Base-by-base conservation (phyloP, 1,284 basidiomycete species). In the Ustilago cynodontis region DNA sequence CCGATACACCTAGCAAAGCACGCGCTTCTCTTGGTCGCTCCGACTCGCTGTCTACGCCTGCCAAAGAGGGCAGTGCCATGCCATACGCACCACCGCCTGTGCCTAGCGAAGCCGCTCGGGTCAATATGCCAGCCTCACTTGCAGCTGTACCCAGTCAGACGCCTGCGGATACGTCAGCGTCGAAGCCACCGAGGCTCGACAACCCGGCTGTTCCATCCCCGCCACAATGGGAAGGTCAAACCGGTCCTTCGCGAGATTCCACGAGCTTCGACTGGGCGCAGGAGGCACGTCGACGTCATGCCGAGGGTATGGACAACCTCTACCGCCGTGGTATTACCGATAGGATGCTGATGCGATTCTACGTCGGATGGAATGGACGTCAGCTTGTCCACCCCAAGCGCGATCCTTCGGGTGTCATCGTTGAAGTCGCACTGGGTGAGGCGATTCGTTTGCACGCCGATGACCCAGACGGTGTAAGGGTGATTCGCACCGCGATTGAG, bases 341-440 rank as follows among this genome's bases (percentile, higher is more conserved):
- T 50, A 66, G 78, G 28, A 84, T 85, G 84, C 81, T 85, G 22
- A 59, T 78, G 64, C 69, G 67, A 24, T 84, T 78, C 71, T 79
- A 78, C 60, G 57, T 85, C 35, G 84, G 77, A 26, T 85, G 83
- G 83, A 79, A 85, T 52, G 84, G 84, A 13, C 69, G 75, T n/a
- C 61, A 60, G n/a, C 74, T 85, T 26, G 74, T 85, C 2, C 83
- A 81, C 39, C 76, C 82, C 0, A 59, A 78, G 18, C 71, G 70
- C 35, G 78, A 81, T 39, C 35, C 62, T 7, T 13, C 53, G 10
- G 76, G 72, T n/a, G 47, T 28, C 39, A 53, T 79, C 22, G 56
- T 70, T 45, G 80, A 83, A 58, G 29, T 83, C 11, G 45, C 73
- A 16, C 65, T 83, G 1, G 82, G 80, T 49, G 74, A 62, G 45